Base-by-base conservation (phyloP, 1,284 basidiomycete species). In the Tranzscheliella williamsii region DNA sequence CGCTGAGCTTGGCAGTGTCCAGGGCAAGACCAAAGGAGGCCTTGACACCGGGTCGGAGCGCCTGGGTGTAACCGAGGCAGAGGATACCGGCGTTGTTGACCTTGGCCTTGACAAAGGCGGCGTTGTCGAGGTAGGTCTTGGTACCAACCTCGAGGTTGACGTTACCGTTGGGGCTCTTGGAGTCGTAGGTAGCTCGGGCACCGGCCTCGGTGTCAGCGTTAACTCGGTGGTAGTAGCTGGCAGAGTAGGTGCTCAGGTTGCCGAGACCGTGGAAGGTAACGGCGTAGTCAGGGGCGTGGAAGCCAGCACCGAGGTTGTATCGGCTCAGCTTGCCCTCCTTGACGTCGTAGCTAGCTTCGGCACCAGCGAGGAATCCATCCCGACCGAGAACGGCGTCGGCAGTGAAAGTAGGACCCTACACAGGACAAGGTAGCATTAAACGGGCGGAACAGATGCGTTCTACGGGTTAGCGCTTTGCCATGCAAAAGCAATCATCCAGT, bases 161-260 rank as follows among this genome's bases (percentile, higher is more conserved):
- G 80, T 87, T 87, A 65, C 87, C 85, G 67, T 89, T 86, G 38
- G 75, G 49, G 51, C 87, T 84, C 83, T 95, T 94, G 80, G 88
- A 85, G 83, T 97, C 92, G 81, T 95, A 98, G 79, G 94, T 86
- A 45, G 94, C 79, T 31, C 74, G 70, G 73, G 93, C 94, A 79
- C 92, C 93, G 64, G 92, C 95, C 84, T 99, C 94, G 57, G 96
- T 91, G 78, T 97, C 93, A 72, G 81, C 79, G 80, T 84, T 89
- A 78, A 98, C 93, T 72, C 89, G 89, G 86, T 99, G 95, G 85
- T 97, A 98, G 86, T 97, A 98, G 80, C 88, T 91, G 70, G 94
- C 95, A 57, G 88, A 85, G 84, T 92, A 97, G 76, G 87, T 87
- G 77, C 87, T 89, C 79, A 96, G 81, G 85, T 96, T 97, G 83